Conservation (phyloP, 345 rosid genomes). For the Abelmoschus esculentus region DNA sequence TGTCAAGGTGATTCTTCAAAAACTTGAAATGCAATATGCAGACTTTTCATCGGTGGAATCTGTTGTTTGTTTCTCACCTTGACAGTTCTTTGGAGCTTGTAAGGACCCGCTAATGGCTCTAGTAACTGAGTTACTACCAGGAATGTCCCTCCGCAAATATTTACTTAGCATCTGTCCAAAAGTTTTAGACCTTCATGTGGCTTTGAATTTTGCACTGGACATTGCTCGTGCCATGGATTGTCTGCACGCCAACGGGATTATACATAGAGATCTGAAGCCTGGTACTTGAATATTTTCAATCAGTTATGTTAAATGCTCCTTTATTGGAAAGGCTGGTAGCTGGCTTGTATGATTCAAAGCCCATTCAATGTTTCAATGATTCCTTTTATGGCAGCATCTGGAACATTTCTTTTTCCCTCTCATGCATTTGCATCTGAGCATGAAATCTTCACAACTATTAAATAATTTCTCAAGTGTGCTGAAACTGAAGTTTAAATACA, state of each 20-base stretch:
- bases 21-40: not conserved
- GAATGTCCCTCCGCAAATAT: conserved; percentile 90
- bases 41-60: not conserved
- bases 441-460: too few species aligned
- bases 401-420: not conserved
- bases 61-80: not conserved
- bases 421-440: not conserved
- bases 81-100: conserved; percentile 91
- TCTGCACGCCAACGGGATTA: conserved; percentile 91
- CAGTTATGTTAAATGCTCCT: not conserved
- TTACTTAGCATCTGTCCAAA: conserved; percentile 58
- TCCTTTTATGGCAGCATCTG: not conserved
- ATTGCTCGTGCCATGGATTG: conserved; percentile 88
- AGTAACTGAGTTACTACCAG: conserved; percentile 88
- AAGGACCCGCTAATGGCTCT: conserved; percentile 82
- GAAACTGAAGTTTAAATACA: too few species aligned
- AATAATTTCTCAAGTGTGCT: too few species aligned
- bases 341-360: not conserved
- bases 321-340: not conserved
- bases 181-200: conserved; percentile 45
- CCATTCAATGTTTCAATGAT: not conserved
- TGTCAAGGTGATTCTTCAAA: conserved; percentile 47
- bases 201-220: conserved; percentile 67
- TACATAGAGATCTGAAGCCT: conserved; percentile 95
- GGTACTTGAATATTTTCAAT: conserved; percentile 34